A percentile compares a stretch with the other conserved stretches of the same genome.
phyloP scores from a whole-genome alignment of 208 protist genomes.

The Balamuthia mandrillaris region DNA sequence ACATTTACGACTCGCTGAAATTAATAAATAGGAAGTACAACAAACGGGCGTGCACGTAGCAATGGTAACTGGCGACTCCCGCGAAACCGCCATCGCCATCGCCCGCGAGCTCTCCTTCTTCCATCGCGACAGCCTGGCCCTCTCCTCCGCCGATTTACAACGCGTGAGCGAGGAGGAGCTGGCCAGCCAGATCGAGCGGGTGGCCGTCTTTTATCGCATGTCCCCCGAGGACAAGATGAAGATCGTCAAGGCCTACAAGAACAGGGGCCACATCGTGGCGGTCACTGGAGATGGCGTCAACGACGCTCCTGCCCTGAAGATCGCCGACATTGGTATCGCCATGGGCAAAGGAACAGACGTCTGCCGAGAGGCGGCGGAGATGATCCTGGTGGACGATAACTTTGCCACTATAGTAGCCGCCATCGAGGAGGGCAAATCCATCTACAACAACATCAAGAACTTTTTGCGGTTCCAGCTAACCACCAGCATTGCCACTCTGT shows the following conservation, averaged over 20 bases:
- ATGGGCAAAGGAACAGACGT: slow-evolving; percentile 81
- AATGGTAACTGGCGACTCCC: slow-evolving; percentile 32
- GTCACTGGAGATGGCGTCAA: slow-evolving; percentile 93
- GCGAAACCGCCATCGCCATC: slow-evolving; percentile 28
- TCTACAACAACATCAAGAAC: slow-evolving; percentile 88
- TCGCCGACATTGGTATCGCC: slow-evolving; percentile 83
- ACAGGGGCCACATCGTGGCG: slow-evolving; percentile 67
- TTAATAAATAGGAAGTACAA: slow-evolving; percentile 1
- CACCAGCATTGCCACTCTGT: slow-evolving; percentile 60
- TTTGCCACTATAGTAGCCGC: slow-evolving; percentile 83
- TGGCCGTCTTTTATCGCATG: slow-evolving; percentile 59
- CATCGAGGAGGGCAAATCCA: slow-evolving; percentile 80
- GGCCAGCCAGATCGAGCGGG: neutral
- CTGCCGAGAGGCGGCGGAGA: slow-evolving; percentile 73
- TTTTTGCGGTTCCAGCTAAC: slow-evolving; percentile 79
- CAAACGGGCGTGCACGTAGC: slow-evolving; percentile 23
- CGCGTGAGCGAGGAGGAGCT: slow-evolving; percentile 42
- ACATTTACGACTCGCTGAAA: too few relatives aligned
- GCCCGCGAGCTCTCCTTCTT: slow-evolving; percentile 30
- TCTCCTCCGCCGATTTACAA: slow-evolving; percentile 33
- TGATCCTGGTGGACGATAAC: slow-evolving; percentile 85
- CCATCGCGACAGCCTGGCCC: neutral
- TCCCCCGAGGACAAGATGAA: slow-evolving; percentile 63
- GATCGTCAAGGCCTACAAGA: slow-evolving; percentile 29
- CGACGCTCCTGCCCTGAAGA: slow-evolving; percentile 83